Percentiles rank a stretch among this genome's conserved stretches.
Evolutionary conservation across 1,284 basidiomycete species (phyloP).

Genomic region (Termitomyces sp.): DNA sequence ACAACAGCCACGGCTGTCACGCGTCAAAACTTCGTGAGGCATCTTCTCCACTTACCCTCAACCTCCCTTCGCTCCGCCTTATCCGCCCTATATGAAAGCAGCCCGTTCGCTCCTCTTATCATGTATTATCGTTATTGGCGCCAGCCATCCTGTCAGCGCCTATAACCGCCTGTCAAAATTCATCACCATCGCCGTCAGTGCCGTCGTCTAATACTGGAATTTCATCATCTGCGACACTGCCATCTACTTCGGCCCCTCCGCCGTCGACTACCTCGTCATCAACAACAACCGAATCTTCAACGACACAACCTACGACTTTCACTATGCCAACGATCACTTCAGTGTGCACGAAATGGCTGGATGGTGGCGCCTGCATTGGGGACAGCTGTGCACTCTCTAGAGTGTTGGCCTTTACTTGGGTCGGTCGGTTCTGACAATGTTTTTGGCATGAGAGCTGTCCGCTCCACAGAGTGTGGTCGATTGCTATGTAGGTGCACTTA

Average conservation of each 20-base stretch:
- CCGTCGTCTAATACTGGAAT: constrained; percentile 3
- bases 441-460: too few species aligned
- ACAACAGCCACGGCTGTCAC: constrained; percentile 20
- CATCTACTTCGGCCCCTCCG: constrained; percentile 7
- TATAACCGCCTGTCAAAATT: constrained; percentile 13
- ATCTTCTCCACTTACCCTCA: constrained; percentile 1
- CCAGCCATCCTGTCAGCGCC: constrained; percentile 20
- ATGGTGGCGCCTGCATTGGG: too few species aligned
- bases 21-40: constrained; percentile 14
- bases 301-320: constrained; percentile 8
- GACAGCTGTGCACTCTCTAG: too few species aligned
- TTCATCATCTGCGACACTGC: constrained; percentile 7
- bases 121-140: constrained; percentile 22
- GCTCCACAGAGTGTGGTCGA: too few species aligned
- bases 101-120: constrained; percentile 22
- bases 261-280: constrained; percentile 5
- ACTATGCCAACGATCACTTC: constrained; percentile 13
- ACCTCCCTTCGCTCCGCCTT: background rate
- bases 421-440: too few species aligned
- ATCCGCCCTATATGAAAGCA: constrained; percentile 18
- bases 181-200: background rate
- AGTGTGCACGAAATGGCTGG: too few species aligned
- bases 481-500: too few species aligned
- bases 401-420: too few species aligned
- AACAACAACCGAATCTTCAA: constrained; percentile 7